phyloP scores from a whole-genome alignment of 2,329 filamentous ascomycete genomes.

The Aspergillus transmontanensis region DNA sequence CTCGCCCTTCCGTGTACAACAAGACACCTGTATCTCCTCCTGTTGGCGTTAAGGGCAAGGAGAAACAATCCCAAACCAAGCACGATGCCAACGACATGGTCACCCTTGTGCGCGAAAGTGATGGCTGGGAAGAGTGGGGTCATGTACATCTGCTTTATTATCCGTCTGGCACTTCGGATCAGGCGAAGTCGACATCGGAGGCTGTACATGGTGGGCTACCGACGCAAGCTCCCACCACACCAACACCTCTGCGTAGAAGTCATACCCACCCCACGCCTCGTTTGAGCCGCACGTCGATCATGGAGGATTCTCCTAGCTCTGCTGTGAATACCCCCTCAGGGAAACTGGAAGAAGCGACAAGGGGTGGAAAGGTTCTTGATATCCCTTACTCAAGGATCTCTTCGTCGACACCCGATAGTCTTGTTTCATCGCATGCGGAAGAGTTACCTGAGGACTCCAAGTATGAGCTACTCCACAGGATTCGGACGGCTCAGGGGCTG shows the following conservation, averaged over 20 bases:
- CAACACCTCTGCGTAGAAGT: slow-evolving; percentile 73
- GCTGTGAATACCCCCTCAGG: slow-evolving; percentile 40
- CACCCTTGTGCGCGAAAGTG: slow-evolving; percentile 65
- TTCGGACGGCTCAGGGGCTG: slow-evolving; percentile 82
- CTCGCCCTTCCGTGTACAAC: slow-evolving; percentile 64
- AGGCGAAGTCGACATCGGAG: slow-evolving; percentile 36
- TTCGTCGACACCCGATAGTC: slow-evolving; percentile 38
- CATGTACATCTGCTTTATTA: slow-evolving; percentile 83
- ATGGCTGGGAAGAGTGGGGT: slow-evolving; percentile 74
- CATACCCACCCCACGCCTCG: slow-evolving; percentile 61
- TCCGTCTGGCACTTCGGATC: slow-evolving; percentile 40
- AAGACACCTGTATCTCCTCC: slow-evolving; percentile 54
- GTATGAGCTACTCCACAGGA: slow-evolving; percentile 82
- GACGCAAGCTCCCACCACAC: slow-evolving; percentile 64
- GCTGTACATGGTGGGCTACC: slow-evolving; percentile 29
- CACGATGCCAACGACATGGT: slow-evolving; percentile 84
- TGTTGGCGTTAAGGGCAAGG: slow-evolving; percentile 71
- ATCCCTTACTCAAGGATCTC: slow-evolving; percentile 57
- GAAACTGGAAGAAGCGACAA: slow-evolving; percentile 40
- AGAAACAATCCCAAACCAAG: slow-evolving; percentile 59
- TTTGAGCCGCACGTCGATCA: slow-evolving; percentile 48
- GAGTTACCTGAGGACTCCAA: slow-evolving; percentile 72
- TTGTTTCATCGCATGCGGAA: slow-evolving; percentile 48
- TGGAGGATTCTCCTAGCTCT: slow-evolving; percentile 55
- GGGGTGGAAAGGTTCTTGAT: slow-evolving; percentile 61